A percentile compares a stretch with the other conserved stretches of the same genome.
Evolutionary conservation across 768 basidiomycete genomes (phyloP).

Genomic region (Mycena leptocephala): DNA sequence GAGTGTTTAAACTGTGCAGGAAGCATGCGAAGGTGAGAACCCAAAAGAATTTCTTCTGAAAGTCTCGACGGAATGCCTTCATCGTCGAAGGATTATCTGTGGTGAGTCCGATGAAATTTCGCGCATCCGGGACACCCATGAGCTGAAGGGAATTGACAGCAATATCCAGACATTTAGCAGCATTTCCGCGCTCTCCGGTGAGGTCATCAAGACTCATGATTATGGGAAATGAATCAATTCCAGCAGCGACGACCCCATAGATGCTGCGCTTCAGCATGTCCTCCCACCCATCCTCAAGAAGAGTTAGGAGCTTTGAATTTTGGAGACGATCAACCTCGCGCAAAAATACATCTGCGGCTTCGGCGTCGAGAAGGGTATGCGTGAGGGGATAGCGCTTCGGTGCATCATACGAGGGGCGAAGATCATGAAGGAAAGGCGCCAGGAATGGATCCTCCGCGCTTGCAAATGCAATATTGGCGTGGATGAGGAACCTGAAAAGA

Average conservation of each 20-base stretch:
- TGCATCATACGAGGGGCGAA: slow-evolving; percentile 43
- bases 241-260: slow-evolving; percentile 44
- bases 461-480: slow-evolving; percentile 43
- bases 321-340: slow-evolving; percentile 37
- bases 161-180: slow-evolving; percentile 39
- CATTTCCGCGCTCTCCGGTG: slow-evolving; percentile 39
- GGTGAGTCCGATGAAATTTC: slow-evolving; percentile 41
- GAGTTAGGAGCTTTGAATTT: slow-evolving; percentile 35
- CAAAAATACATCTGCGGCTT: slow-evolving; percentile 38
- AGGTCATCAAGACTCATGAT: slow-evolving; percentile 45
- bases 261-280: slow-evolving; percentile 42
- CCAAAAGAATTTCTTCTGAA: slow-evolving; percentile 41
- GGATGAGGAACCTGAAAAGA: slow-evolving; percentile 37
- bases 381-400: slow-evolving; percentile 43
- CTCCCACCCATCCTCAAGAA: slow-evolving; percentile 52
- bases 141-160: slow-evolving; percentile 33
- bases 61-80: slow-evolving; percentile 42
- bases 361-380: slow-evolving; percentile 41
- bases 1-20: slow-evolving; percentile 42
- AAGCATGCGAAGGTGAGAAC: slow-evolving; percentile 44
- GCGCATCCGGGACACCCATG: slow-evolving; percentile 38
- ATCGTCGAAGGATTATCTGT: slow-evolving; percentile 53
- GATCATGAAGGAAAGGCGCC: slow-evolving; percentile 37
- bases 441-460: slow-evolving; percentile 41
- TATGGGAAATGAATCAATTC: slow-evolving; percentile 41